Evolutionary conservation across 1,284 basidiomycete species (phyloP).

Genomic region (Ustilago tritici): DNA sequence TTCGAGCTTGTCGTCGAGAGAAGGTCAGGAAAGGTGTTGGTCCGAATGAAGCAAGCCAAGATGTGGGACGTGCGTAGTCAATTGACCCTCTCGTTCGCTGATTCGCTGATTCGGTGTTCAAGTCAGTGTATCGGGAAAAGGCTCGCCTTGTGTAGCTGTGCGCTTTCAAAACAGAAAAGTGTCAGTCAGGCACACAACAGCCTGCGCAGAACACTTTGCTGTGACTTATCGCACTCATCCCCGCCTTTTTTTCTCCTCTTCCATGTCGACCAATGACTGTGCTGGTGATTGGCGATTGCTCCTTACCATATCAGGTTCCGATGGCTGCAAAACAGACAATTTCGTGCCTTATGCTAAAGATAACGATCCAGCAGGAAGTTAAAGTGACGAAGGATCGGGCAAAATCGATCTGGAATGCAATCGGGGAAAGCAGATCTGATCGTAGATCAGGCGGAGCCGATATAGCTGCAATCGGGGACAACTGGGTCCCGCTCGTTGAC

Average conservation of each 20-base stretch:
- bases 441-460: too few species aligned
- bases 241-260: background rate
- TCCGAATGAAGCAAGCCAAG: constrained; percentile 1
- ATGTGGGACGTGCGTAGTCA: constrained; percentile 16
- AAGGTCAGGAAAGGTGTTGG: constrained; percentile 9
- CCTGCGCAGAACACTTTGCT: background rate
- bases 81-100: background rate
- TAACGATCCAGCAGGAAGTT: too few species aligned
- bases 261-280: constrained; percentile 2
- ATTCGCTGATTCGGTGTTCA: constrained; percentile 1
- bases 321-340: background rate
- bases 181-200: background rate
- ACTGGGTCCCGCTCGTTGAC: too few species aligned
- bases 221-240: background rate
- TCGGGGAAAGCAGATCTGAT: too few species aligned
- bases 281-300: background rate
- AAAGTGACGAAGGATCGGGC: too few species aligned
- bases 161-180: background rate
- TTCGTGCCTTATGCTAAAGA: background rate
- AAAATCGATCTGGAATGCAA: too few species aligned
- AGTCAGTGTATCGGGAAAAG: background rate
- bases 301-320: constrained; percentile 2
- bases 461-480: too few species aligned
- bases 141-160: constrained; percentile 5
- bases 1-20: constrained; percentile 5